These are phyloP conservation scores for Podaxis sp. DNA, from an alignment of 768 basidiomycete genomes.

Conservation along the genomic window DNA sequence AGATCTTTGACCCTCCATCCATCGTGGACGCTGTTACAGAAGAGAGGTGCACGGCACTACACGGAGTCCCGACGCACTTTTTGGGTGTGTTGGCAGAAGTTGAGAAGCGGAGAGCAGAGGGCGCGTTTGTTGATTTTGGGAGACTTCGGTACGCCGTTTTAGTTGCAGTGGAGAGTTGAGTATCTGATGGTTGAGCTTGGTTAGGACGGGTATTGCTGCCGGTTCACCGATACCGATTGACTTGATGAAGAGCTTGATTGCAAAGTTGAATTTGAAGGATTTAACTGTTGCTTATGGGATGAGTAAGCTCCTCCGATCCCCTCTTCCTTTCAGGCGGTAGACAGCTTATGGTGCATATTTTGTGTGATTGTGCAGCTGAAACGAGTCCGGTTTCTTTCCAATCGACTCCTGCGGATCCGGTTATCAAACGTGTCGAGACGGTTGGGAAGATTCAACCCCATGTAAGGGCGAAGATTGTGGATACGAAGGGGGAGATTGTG, in stretches of 20 bases:
- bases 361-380: slow-evolving; percentile 47
- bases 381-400: slow-evolving; percentile 87
- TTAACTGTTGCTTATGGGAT: slow-evolving; percentile 83
- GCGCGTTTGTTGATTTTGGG: slow-evolving; percentile 46
- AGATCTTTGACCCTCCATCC: slow-evolving; percentile 56
- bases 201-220: slow-evolving; percentile 79
- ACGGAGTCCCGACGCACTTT: slow-evolving; percentile 87
- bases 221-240: slow-evolving; percentile 79
- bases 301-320: slow-evolving; percentile 48
- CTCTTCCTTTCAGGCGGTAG: background rate
- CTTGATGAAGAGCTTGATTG: slow-evolving; percentile 71
- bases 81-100: slow-evolving; percentile 71
- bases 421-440: slow-evolving; percentile 77
- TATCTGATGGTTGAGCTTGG: background rate
- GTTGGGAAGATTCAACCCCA: slow-evolving; percentile 78
- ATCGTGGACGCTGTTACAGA: slow-evolving; percentile 69
- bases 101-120: slow-evolving; percentile 45
- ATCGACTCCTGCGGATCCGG: slow-evolving; percentile 63
- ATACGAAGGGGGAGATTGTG: slow-evolving; percentile 55
- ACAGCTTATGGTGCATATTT: background rate
- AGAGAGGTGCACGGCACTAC: slow-evolving; percentile 75
- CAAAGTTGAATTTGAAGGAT: slow-evolving; percentile 63
- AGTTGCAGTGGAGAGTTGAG: background rate
- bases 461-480: slow-evolving; percentile 71
- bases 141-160: slow-evolving; percentile 47